phyloP scores from a whole-genome alignment of 1,284 basidiomycete genomes.

The Rhodotorula sp. region DNA sequence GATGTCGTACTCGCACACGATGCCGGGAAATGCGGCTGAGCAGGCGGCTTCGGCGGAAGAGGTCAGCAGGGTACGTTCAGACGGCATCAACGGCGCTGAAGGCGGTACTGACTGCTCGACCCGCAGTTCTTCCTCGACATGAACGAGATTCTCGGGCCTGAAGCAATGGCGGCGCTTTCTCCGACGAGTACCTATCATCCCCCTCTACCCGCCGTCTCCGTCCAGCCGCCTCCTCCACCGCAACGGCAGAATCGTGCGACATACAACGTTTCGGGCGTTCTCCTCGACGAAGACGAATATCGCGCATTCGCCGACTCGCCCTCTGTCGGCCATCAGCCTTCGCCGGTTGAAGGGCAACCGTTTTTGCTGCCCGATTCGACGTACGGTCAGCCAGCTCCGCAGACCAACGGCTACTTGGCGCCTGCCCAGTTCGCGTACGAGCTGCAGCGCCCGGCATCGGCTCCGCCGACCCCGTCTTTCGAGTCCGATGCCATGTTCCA shows the following conservation, averaged over 20 bases:
- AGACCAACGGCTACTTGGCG: background rate
- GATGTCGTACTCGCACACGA: constrained; percentile 7
- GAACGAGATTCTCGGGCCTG: constrained; percentile 28
- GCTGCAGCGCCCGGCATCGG: constrained; percentile 12
- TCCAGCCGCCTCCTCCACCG: background rate
- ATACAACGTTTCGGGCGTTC: constrained; percentile 30
- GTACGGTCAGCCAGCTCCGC: background rate
- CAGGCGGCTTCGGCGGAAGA: constrained; percentile 18
- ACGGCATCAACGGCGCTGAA: no score
- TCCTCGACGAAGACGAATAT: constrained; percentile 31
- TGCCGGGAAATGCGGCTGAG: background rate
- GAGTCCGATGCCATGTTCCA: background rate
- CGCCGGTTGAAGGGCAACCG: background rate
- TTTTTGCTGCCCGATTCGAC: background rate
- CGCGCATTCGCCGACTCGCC: constrained; percentile 8
- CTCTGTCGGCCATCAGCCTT: background rate
- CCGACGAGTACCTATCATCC: background rate
- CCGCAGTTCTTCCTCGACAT: constrained; percentile 30
- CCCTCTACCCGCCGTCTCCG: background rate
- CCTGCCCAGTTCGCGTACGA: constrained; percentile 5
- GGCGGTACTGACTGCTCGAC: no score
- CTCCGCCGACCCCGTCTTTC: constrained; percentile 21
- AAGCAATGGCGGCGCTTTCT: constrained; percentile 12
- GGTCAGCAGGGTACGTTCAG: constrained; percentile 17
- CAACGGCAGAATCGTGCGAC: background rate